Evolutionary conservation across 2,329 filamentous ascomycete genomes (phyloP), one percentile per base, ranked within the genome.

Genomic region (Fusarium sp.): DNA sequence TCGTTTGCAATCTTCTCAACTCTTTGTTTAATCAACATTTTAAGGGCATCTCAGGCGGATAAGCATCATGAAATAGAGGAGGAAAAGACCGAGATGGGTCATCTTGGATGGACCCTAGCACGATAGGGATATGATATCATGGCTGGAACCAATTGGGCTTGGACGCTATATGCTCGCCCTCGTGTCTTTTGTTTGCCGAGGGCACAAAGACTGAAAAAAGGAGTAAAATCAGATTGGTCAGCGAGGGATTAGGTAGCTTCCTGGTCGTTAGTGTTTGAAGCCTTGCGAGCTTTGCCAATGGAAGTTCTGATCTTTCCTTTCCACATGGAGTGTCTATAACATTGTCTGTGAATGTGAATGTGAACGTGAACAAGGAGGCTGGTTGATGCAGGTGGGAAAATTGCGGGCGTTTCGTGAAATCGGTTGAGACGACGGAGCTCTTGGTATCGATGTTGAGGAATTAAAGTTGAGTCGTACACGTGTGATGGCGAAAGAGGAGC

Each of bases 1-100:
- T 51, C 35, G 53, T 65, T 68, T 65, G 64, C 68, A 66, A 69
- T 59, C 46, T 71, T 71, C 60, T 72, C 67, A 40, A 66, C 64
- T 73, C 67, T 58, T 66, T 68, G 58, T 69, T 70, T 70, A 66
- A 65, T 70, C 63, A 69, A 65, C 44, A 55, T 61, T 58, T 61
- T 42, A 55, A 58, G 54, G 39, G 51, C 48, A 60, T 65, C 52
- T 56, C 43, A 47, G 53, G 49, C 42, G 68, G 54, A 54, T 32
- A 41, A 57, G 56, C 54, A 68, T 70, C 46, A 58, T 55, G 59
- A 64, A 55, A 67, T 65, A 70, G 68, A 70, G 60, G 63, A 58
- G 67, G 54, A 53, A 47, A 55, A 38, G 42, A 32, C 38, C 45
- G 40, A 43, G 51, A 34, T 50, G 53, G 62, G 64, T 40, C 61